Evolutionary conservation across 2,329 filamentous ascomycete species (phyloP), one percentile per base, ranked within the genome.

Genomic region (Fusarium poae): DNA sequence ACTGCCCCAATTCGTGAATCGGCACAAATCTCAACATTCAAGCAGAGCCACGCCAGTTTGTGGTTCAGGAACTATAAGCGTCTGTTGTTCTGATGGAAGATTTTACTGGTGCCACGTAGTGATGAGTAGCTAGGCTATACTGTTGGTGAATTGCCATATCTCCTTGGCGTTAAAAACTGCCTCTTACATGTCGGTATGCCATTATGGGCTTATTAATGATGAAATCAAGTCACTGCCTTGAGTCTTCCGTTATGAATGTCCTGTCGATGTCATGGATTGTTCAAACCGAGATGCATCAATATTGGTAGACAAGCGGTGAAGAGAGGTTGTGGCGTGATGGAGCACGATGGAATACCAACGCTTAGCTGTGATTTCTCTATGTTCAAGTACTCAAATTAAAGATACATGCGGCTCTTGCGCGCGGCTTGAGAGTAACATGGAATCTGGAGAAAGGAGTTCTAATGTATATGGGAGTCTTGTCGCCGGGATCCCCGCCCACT

Each of bases 91-190:
- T 39, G 25, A 10, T 15, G 12, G 25, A 27, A 30, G 27, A 12
- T 12, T 42, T 42, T 40, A 48, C 43, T 60, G 62, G 62, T 65
- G 62, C 62, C 62, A 65, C 60, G 60, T 65, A 65, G 40, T 43
- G 27, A 39, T 57, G 18, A n/a, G 32, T 25, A 49, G n/a, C 32
- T 43, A 23, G 34, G 27, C 20, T 59, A 43, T 29, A 35, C 20
- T 34, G 39, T 37, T 21, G 30, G 27, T 20, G 16, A 51, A 43
- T 21, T 21, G 18, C 37, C 56, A 18, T 23, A 49, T 44, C 20
- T 57, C 3, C 15, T 57, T 43, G 48, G 48, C 35, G 20, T 35
- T 20, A 54, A 25, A 40, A n/a, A 8, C 35, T 48, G n/a, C 21
- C 13, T 37, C 21, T 13, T 13, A 27, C 27, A 12, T 12, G 9